Base-by-base conservation (phyloP, 2,329 filamentous ascomycete species). In the Didymella glomerata region DNA sequence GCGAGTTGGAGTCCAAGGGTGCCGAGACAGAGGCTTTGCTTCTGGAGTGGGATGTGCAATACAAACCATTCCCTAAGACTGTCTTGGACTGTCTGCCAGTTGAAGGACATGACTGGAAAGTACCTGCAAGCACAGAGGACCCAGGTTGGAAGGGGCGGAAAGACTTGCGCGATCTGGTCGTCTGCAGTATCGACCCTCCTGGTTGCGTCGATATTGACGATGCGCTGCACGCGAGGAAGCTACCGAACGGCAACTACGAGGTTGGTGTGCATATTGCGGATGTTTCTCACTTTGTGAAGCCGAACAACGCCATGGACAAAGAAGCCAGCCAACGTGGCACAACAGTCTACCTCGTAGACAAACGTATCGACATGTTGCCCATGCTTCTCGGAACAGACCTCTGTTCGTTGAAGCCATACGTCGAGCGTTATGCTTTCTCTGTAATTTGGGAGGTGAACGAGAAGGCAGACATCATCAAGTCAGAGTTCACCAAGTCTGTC, bases 121-220 rank as follows among this genome's bases (percentile, higher is more conserved):
- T 99, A 2, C 95, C 95, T 0, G 80, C 84, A n/a, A 90, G 85
- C 72, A 85, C 83, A 54, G 89, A 92, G 2, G 89, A 98, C 73
- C 88, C 91, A 20, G 93, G 93, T 14, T 99, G 95, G 95, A 88
- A 85, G 68, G 91, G 90, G 65, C 85, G 95, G 63, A 85, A 88
- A 70, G 95, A 99, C 80, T 84, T 98, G 40, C 86, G 95, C 67
- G 88, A 89, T 66, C 86, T 97, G 13, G 84, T 96, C 42, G 92
- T 99, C 63, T 99, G 95, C 85, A 98, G 94, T 79, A 99, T 99
- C 71, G 95, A 99, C 75, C 95, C 95, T 48, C 87, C 92, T 28
- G 93, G 93, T 2, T 99, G 95, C 78, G 94, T 98, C 72, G 95
- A 99, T 81, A 99, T 99, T 58, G 95, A 99, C 71, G 96, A 99